These are phyloP conservation scores for Rhizopogon rudus DNA, from an alignment of 768 basidiomycete species.

Conservation along the genomic window DNA sequence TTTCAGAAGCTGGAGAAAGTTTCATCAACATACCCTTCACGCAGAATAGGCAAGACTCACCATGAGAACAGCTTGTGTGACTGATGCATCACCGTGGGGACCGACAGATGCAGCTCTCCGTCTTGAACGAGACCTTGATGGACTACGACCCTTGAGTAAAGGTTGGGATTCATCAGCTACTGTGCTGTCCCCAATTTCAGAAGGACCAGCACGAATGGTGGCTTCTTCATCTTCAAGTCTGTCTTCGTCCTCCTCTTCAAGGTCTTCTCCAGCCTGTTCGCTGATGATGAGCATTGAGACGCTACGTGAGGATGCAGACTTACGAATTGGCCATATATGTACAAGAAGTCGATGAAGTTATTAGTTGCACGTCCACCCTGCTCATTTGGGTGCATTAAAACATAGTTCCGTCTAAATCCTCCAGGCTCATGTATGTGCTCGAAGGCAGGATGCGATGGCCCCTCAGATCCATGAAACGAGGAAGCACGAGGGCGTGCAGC, in stretches of 20 bases:
- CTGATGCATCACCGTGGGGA: constrained; percentile 79
- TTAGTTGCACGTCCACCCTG: constrained; percentile 60
- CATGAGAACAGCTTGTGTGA: constrained; percentile 91
- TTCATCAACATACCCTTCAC: neutral
- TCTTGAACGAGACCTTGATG: constrained; percentile 50
- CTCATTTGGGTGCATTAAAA: constrained; percentile 66
- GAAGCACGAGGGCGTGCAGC: constrained; percentile 59
- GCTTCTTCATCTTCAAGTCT: constrained; percentile 54
- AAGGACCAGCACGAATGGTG: constrained; percentile 20
- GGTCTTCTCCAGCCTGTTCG: constrained; percentile 80
- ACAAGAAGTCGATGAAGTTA: constrained; percentile 93
- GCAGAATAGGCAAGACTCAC: constrained; percentile 33
- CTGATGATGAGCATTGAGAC: constrained; percentile 4
- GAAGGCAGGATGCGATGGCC: constrained; percentile 66
- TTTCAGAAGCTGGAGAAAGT: constrained; percentile 64
- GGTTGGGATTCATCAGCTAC: constrained; percentile 48
- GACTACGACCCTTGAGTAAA: constrained; percentile 36
- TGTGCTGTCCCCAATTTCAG: neutral
- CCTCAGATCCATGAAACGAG: constrained; percentile 57
- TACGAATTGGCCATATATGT: constrained; percentile 95
- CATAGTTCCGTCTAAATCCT: constrained; percentile 88
- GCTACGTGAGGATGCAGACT: constrained; percentile 26
- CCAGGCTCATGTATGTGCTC: constrained; percentile 95
- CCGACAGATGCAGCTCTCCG: constrained; percentile 54
- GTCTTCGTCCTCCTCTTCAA: constrained; percentile 84